phyloP scores from a whole-genome alignment of 495 filamentous ascomycete genomes.

The Penicillium coffeae region DNA sequence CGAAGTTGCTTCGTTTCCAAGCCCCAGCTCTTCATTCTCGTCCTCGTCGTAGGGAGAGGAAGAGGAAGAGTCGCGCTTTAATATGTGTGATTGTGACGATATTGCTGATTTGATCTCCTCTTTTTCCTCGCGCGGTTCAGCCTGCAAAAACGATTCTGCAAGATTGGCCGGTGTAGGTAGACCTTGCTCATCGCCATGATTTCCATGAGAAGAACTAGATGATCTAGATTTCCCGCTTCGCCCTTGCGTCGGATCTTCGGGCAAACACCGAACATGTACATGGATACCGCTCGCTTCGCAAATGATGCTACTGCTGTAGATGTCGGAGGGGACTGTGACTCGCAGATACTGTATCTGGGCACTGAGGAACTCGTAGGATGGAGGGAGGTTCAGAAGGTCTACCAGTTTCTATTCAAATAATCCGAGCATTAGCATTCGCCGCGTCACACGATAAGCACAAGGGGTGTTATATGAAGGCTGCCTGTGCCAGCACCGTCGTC shows the following conservation, averaged over 20 bases:
- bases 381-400: slow-evolving; percentile 65
- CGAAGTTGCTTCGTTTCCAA: slow-evolving; percentile 70
- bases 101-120: slow-evolving; percentile 74
- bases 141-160: slow-evolving; percentile 80
- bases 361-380: slow-evolving; percentile 61
- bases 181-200: slow-evolving; percentile 21
- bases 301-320: slow-evolving; percentile 72
- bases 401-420: slow-evolving; percentile 61
- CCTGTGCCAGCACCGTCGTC: not conserved
- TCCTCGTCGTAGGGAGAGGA: slow-evolving; percentile 54
- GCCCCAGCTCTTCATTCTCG: slow-evolving; percentile 57
- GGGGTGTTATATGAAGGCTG: not conserved
- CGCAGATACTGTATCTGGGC: slow-evolving; percentile 67
- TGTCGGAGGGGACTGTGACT: slow-evolving; percentile 75
- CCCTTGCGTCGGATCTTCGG: slow-evolving; percentile 22
- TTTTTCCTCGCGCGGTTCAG: slow-evolving; percentile 72
- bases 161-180: slow-evolving; percentile 78
- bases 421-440: not conserved
- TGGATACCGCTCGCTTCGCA: slow-evolving; percentile 76
- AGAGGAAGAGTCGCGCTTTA: slow-evolving; percentile 41
- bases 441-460: not conserved
- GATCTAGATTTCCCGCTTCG: slow-evolving; percentile 9
- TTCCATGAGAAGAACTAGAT: not conserved
- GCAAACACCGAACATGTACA: slow-evolving; percentile 50
- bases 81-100: slow-evolving; percentile 54